phyloP scores from a whole-genome alignment of 169 alveolate genomes.

The Perkinsus chesapeaki region DNA sequence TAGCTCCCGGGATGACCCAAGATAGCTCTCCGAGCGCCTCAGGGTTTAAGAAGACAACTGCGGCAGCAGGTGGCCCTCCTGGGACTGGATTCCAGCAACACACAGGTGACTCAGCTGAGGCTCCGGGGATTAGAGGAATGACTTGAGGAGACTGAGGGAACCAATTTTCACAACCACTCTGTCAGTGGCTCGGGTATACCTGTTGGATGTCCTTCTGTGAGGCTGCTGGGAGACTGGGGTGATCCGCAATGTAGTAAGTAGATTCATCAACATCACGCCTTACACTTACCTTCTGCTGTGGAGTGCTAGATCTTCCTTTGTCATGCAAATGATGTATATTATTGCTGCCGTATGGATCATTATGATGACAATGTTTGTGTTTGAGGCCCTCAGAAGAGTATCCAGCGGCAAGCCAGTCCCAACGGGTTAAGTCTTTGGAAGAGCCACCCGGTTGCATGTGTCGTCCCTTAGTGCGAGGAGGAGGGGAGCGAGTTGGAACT shows the following conservation, averaged over 20 bases:
- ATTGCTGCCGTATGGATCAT: neutral
- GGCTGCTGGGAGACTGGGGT: neutral
- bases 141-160: neutral
- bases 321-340: neutral
- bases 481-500: neutral
- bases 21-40: neutral
- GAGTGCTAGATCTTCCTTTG: neutral
- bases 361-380: neutral
- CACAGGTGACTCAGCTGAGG: neutral
- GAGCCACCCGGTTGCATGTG: neutral
- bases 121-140: neutral
- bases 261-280: neutral
- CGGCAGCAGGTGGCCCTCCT: neutral
- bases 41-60: neutral
- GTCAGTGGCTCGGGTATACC: neutral
- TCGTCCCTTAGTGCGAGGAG: neutral
- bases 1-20: neutral
- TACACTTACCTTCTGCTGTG: neutral
- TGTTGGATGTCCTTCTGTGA: neutral
- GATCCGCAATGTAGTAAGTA: neutral
- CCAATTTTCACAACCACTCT: neutral
- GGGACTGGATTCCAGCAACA: neutral
- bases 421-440: neutral
- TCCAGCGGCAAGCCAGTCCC: neutral
- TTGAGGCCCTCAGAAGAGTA: neutral